These are phyloP conservation scores for Epichloe sibirici DNA, from an alignment of 2,329 filamentous ascomycete genomes.

Conservation along the genomic window DNA sequence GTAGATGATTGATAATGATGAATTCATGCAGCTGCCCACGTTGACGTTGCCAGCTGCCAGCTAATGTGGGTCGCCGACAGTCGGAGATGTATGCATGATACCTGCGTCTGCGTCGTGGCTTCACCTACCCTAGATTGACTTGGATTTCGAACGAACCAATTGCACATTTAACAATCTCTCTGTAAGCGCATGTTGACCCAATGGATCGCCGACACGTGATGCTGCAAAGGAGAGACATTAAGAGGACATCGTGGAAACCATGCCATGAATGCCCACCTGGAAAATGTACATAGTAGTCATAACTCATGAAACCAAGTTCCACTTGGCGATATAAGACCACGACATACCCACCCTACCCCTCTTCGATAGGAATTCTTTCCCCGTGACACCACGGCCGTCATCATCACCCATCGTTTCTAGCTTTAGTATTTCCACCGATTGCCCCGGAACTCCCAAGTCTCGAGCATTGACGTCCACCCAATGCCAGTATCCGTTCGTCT, in stretches of 20 bases:
- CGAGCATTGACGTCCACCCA: constrained; percentile 62
- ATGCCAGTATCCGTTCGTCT: constrained; percentile 69
- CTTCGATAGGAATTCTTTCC: constrained; percentile 32
- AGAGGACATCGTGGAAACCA: too few species aligned
- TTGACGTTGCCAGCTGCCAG: constrained; percentile 2
- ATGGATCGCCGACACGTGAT: too few species aligned
- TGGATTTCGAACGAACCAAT: too few species aligned
- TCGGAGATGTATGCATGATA: too few species aligned
- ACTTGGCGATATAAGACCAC: constrained; percentile 32
- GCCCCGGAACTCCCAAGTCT: constrained; percentile 56
- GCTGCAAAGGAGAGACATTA: too few species aligned
- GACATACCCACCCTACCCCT: constrained; percentile 32
- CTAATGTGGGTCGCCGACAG: constrained; percentile 12
- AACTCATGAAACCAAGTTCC: constrained; percentile 34
- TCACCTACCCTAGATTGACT: too few species aligned
- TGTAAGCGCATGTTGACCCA: too few species aligned
- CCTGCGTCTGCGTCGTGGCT: too few species aligned
- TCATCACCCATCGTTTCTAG: constrained; percentile 38
- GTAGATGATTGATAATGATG: background rate
- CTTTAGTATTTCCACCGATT: constrained; percentile 52
- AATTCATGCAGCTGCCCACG: constrained; percentile 2
- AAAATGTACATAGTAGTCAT: constrained; percentile 23
- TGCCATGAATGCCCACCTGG: too few species aligned
- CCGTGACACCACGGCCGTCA: constrained; percentile 36
- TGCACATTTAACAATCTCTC: too few species aligned